phyloP scores from a whole-genome alignment of 805 yeast species.

The Candida nanaspora region DNA sequence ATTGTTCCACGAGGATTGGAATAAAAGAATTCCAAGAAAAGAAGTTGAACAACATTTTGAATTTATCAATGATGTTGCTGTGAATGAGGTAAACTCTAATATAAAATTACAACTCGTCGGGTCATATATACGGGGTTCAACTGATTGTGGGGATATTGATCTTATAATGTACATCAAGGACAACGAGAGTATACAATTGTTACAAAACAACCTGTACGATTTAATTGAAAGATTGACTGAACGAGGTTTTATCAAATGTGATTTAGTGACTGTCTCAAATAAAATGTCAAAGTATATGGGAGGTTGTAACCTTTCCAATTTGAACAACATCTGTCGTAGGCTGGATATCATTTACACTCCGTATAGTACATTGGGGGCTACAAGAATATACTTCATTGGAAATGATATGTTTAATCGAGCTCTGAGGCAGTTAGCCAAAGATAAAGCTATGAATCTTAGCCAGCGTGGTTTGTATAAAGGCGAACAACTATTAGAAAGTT shows the following conservation, averaged over 20 bases:
- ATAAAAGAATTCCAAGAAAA: conserved; percentile 33
- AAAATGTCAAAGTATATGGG: conserved; percentile 26
- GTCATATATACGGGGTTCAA: conserved; percentile 43
- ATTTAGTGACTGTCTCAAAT: conserved; percentile 10
- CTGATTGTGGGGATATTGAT: conserved; percentile 46
- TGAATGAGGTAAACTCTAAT: not conserved
- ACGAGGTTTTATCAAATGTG: conserved; percentile 15
- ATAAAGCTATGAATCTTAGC: conserved; percentile 30
- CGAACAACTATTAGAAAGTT: conserved; percentile 30
- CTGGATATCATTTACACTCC: conserved; percentile 45
- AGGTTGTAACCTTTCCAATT: conserved; percentile 25
- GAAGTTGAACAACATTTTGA: conserved; percentile 36
- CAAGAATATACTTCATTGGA: conserved; percentile 48
- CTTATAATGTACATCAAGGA: conserved; percentile 34
- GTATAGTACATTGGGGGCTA: conserved; percentile 37
- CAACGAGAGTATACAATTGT: conserved; percentile 15
- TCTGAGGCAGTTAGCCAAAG: conserved; percentile 34
- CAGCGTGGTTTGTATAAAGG: conserved; percentile 35
- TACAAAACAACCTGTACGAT: conserved; percentile 9
- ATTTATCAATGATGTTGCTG: conserved; percentile 19
- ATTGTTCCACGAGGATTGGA: conserved; percentile 41
- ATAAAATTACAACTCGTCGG: conserved; percentile 33
- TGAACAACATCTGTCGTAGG: conserved; percentile 35
- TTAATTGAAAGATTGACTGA: conserved; percentile 9
- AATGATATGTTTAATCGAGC: conserved; percentile 43